Percentiles rank a stretch among this genome's conserved stretches.
These are phyloP conservation scores for Colletotrichum tropicale DNA, from an alignment of 2,329 filamentous ascomycete genomes.

Conservation along the genomic window DNA sequence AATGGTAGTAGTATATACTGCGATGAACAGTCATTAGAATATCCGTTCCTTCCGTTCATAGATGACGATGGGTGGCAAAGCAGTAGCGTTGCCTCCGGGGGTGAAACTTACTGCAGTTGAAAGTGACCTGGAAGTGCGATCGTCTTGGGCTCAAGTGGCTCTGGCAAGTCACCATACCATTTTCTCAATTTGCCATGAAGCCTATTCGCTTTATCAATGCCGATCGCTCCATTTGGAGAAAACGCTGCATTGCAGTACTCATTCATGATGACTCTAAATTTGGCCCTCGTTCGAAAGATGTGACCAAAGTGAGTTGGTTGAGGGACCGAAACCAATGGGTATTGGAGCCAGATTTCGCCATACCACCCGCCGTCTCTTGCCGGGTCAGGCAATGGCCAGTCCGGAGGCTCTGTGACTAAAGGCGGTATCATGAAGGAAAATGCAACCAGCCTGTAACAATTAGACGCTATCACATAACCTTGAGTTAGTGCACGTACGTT, in stretches of 20 bases:
- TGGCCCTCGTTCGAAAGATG: slow-evolving; percentile 29
- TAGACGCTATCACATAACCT: not conserved
- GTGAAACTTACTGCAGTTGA: slow-evolving; percentile 36
- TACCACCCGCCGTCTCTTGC: slow-evolving; percentile 29
- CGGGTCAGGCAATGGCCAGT: slow-evolving; percentile 32
- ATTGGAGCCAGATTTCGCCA: slow-evolving; percentile 40
- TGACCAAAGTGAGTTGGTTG: slow-evolving; percentile 29
- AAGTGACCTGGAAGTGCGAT: slow-evolving; percentile 38
- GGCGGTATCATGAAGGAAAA: slow-evolving; percentile 31
- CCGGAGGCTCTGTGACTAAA: slow-evolving; percentile 31
- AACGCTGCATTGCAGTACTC: slow-evolving; percentile 27
- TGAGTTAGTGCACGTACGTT: not conserved
- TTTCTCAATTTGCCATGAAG: slow-evolving; percentile 22
- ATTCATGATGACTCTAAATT: slow-evolving; percentile 33
- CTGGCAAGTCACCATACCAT: slow-evolving; percentile 33
- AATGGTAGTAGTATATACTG: slow-evolving; percentile 26
- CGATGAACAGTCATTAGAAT: not conserved
- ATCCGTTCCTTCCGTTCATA: not conserved
- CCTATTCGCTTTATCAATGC: slow-evolving; percentile 16
- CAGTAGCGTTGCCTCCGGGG: not conserved
- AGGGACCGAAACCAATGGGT: slow-evolving; percentile 29
- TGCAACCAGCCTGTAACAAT: slow-evolving; percentile 21
- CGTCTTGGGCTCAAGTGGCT: slow-evolving; percentile 26
- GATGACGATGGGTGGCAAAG: not conserved
- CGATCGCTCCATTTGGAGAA: slow-evolving; percentile 8